phyloP scores from a whole-genome alignment of 2,329 filamentous ascomycete genomes.

The Penicillium vulpinum region DNA sequence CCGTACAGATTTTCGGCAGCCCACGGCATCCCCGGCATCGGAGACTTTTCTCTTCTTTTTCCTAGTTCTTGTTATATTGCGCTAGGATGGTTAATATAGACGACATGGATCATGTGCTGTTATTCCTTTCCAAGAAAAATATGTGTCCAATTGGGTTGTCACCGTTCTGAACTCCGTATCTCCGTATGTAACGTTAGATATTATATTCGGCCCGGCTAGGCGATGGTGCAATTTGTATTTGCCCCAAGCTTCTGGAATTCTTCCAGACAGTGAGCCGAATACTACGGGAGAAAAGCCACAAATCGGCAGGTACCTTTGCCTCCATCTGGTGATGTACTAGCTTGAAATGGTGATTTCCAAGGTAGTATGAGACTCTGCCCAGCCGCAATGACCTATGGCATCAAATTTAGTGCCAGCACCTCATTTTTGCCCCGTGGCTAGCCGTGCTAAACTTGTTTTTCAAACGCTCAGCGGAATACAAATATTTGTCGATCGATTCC shows the following conservation, averaged over 20 bases:
- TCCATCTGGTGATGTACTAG: not conserved
- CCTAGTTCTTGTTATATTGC: not conserved
- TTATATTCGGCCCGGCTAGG: not conserved
- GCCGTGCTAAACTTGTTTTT: not conserved
- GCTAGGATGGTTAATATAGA: not conserved
- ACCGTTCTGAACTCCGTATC: too few species aligned
- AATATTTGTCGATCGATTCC: not conserved
- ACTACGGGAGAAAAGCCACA: not conserved
- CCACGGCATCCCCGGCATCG: not conserved
- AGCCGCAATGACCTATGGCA: constrained; percentile 27
- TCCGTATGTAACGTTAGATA: not conserved
- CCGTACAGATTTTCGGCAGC: not conserved
- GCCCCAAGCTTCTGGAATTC: constrained; percentile 3
- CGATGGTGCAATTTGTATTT: not conserved
- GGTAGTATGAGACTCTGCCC: constrained; percentile 13
- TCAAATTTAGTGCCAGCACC: constrained; percentile 33
- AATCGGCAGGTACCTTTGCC: not conserved
- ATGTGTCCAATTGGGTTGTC: not conserved
- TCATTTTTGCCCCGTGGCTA: constrained; percentile 22
- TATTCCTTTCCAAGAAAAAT: not conserved
- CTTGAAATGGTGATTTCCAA: not conserved
- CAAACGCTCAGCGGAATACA: not conserved
- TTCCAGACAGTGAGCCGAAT: not conserved
- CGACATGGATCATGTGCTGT: not conserved
- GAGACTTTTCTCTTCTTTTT: not conserved